Evolutionary conservation across 768 basidiomycete genomes (phyloP).

Genomic region (Coprinopsis sp.): DNA sequence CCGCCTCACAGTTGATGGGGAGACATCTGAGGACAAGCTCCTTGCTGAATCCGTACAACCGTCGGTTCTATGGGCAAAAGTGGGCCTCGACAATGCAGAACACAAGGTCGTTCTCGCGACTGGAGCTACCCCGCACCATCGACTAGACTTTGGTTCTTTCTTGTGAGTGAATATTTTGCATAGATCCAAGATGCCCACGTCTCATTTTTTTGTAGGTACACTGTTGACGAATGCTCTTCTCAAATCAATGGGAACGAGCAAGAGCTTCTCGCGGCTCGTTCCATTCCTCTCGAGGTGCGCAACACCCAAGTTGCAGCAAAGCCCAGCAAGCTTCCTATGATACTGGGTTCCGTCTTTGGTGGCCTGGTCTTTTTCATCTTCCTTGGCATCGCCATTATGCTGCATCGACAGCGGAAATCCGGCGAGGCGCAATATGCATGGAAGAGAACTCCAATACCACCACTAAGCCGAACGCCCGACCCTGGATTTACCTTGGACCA

Average conservation of each 20-base stretch:
- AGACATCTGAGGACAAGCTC: not conserved
- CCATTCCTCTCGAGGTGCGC: not conserved
- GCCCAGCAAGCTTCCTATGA: not conserved
- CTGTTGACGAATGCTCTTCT: not conserved
- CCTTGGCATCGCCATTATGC: not conserved
- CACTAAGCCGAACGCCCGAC: not conserved
- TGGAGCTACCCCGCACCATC: not conserved
- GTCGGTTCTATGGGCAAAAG: not conserved
- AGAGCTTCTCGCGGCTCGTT: not conserved
- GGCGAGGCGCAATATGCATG: not conserved
- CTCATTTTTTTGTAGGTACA: not conserved
- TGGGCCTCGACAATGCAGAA: not conserved
- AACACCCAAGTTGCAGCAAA: not conserved
- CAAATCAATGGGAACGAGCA: not conserved
- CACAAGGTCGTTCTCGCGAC: not conserved
- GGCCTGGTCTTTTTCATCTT: not conserved
- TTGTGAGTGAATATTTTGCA: not conserved
- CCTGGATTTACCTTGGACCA: not conserved
- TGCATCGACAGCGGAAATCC: not conserved
- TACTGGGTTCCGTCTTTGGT: conserved; percentile 1
- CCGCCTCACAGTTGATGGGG: not conserved
- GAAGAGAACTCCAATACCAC: conserved; percentile 1
- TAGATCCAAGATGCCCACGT: not conserved
- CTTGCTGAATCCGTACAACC: not conserved
- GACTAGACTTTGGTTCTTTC: not conserved